Percentiles rank a stretch among this genome's conserved stretches.
Conservation (phyloP, 2,329 filamentous ascomycete genomes). For the Colletotrichum caudatum region DNA sequence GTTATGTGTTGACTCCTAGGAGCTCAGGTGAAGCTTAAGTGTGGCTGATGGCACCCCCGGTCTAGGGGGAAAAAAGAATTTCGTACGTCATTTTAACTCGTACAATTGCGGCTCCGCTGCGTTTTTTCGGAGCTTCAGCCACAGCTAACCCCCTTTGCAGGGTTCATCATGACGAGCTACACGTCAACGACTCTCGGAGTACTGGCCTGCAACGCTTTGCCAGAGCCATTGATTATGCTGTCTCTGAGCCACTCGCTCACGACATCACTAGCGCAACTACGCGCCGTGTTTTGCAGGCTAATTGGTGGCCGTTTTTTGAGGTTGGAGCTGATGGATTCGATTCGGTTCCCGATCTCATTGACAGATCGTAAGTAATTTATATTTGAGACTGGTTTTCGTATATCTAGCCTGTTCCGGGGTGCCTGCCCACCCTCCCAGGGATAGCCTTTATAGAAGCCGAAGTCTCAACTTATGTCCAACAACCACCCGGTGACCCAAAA, state of each 20-base stretch:
- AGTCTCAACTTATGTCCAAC: not conserved
- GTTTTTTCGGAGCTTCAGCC: slow-evolving; percentile 30
- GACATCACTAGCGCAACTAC: no score
- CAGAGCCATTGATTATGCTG: not conserved
- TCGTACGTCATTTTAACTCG: slow-evolving; percentile 38
- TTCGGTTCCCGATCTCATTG: not conserved
- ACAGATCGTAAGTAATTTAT: not conserved
- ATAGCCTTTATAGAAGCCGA: not conserved
- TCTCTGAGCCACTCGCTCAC: not conserved
- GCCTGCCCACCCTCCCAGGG: no score
- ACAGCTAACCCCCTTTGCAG: slow-evolving; percentile 15
- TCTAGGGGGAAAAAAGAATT: slow-evolving; percentile 12
- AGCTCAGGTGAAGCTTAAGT: slow-evolving; percentile 19
- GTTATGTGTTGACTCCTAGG: not conserved
- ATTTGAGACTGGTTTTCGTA: not conserved
- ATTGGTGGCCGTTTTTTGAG: not conserved
- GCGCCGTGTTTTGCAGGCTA: not conserved
- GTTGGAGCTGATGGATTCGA: not conserved
- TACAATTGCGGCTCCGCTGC: slow-evolving; percentile 36
- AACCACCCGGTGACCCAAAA: not conserved
- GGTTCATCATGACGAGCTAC: slow-evolving; percentile 27
- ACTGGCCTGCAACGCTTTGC: not conserved
- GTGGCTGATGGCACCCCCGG: slow-evolving; percentile 30
- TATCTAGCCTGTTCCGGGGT: not conserved
- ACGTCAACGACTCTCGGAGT: not conserved